Percentiles rank a stretch among this genome's conserved stretches.
phyloP scores from a whole-genome alignment of 1,284 basidiomycete species.

The Leccinum holopus region DNA sequence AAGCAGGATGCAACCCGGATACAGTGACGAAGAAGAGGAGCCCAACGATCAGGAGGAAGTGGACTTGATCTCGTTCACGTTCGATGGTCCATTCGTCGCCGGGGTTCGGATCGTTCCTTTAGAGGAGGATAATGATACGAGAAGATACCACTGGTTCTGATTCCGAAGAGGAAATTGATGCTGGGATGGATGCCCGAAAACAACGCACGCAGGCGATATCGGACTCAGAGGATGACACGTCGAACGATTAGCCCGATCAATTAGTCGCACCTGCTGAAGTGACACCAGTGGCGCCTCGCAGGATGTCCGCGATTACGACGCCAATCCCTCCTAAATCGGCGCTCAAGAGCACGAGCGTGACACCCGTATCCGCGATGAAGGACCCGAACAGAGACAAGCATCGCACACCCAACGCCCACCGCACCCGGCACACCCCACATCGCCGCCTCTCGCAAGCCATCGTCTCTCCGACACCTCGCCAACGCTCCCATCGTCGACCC shows the following conservation, averaged over 20 bases:
- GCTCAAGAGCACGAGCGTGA: constrained; percentile 36
- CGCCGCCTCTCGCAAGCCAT: constrained; percentile 30
- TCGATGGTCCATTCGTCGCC: constrained; percentile 56
- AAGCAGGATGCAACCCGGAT: constrained; percentile 48
- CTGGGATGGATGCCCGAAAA: not conserved
- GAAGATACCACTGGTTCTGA: constrained; percentile 47
- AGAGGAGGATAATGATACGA: constrained; percentile 40
- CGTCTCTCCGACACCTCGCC: constrained; percentile 29
- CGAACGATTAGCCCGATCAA: constrained; percentile 14
- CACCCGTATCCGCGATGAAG: constrained; percentile 38
- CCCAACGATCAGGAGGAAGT: constrained; percentile 60
- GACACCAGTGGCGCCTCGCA: constrained; percentile 40
- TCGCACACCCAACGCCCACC: constrained; percentile 42
- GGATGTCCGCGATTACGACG: constrained; percentile 57
- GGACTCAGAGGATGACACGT: constrained; percentile 44
- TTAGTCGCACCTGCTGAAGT: constrained; percentile 10
- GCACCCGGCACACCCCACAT: constrained; percentile 31
- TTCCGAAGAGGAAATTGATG: constrained; percentile 42
- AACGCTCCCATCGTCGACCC: constrained; percentile 21
- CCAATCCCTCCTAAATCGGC: constrained; percentile 54
- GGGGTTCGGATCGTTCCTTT: constrained; percentile 45
- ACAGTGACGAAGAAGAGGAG: constrained; percentile 44
- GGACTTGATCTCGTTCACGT: constrained; percentile 68
- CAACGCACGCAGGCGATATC: constrained; percentile 36
- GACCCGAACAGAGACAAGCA: constrained; percentile 44